Conservation (phyloP, 2,329 filamentous ascomycete species). For the Talaromyces albobiverticillius region DNA sequence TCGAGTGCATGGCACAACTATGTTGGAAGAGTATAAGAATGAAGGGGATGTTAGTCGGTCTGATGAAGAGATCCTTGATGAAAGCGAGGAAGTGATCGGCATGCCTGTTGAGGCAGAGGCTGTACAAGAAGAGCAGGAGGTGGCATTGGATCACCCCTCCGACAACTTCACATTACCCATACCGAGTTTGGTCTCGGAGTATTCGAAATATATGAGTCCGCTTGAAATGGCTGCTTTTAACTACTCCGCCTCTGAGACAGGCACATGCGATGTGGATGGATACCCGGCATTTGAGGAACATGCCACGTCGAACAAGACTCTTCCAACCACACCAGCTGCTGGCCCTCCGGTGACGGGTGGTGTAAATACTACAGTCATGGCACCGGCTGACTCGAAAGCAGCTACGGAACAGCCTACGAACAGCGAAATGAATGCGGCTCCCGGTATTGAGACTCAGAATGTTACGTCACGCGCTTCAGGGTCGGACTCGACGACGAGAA, state of each 20-base stretch:
- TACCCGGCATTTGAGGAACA: not conserved
- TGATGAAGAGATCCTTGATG: constrained; percentile 61
- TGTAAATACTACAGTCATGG: constrained; percentile 2
- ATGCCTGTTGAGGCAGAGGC: constrained; percentile 18
- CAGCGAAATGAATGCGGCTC: not conserved
- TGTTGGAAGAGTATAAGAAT: constrained; percentile 91
- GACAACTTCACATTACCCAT: not conserved
- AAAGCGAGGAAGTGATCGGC: constrained; percentile 31
- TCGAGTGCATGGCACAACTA: constrained; percentile 86
- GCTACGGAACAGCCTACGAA: not conserved
- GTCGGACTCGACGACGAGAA: not conserved
- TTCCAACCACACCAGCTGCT: not conserved
- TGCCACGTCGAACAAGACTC: not conserved
- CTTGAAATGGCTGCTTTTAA: constrained; percentile 9
- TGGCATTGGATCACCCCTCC: not conserved
- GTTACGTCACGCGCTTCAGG: not conserved
- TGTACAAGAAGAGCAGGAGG: constrained; percentile 1
- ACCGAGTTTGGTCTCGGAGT: not conserved
- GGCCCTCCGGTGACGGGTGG: not conserved
- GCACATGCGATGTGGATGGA: constrained; percentile 4
- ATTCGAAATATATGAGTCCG: not conserved
- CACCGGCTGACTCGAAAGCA: constrained; percentile 2
- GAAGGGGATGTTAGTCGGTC: constrained; percentile 66
- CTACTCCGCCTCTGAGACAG: not conserved
- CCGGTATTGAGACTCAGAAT: not conserved